Evolutionary conservation across 768 basidiomycete genomes (phyloP), one percentile per base, ranked within the genome.

Genomic region (Tricholoma bakamatsutake): DNA sequence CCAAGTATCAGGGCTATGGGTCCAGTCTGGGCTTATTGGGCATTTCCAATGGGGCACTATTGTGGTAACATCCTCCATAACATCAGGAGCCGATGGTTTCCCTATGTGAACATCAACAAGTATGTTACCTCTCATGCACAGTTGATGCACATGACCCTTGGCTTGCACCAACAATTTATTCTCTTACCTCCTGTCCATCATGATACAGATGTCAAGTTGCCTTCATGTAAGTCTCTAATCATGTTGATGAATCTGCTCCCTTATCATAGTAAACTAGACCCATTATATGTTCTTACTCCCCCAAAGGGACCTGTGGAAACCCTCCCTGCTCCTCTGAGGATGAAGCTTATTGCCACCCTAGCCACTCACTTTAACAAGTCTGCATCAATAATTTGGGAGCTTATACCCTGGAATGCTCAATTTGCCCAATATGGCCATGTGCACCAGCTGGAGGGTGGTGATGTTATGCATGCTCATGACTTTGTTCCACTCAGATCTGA

Each of bases 11-110:
- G n/a, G n/a, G n/a, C n/a, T n/a, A n/a, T n/a, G n/a, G n/a, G n/a
- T n/a, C n/a, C n/a, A n/a, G n/a, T n/a, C n/a, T n/a, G n/a, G n/a
- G n/a, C n/a, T n/a, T n/a, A n/a, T n/a, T n/a, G 73, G 74, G 64
- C 71, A 5, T 76, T 74, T 60, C 61, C 64, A 0, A 73, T 73
- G 66, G 74, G 76, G 54, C 60, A 68, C 2, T 72, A 67, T 53
- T 75, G 75, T 55, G 68, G 72, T 0, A 21, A n/a, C 1, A 57
- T 77, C 5, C 53, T 57, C 17, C 64, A 57, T 3, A 59, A 59
- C 1, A 62, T 75, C 54, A 61, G 59, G 34, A 71, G 66, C 40
- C 63, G 66, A 15, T 54, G 62, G 1, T 62, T 67, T 59, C 74
- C 75, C 17, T 76, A 63, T 59, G 62, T 62, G 6, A 60, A 60